These are phyloP conservation scores for Diaporthe citrichinensis DNA, from an alignment of 2,329 filamentous ascomycete species.

Conservation along the genomic window DNA sequence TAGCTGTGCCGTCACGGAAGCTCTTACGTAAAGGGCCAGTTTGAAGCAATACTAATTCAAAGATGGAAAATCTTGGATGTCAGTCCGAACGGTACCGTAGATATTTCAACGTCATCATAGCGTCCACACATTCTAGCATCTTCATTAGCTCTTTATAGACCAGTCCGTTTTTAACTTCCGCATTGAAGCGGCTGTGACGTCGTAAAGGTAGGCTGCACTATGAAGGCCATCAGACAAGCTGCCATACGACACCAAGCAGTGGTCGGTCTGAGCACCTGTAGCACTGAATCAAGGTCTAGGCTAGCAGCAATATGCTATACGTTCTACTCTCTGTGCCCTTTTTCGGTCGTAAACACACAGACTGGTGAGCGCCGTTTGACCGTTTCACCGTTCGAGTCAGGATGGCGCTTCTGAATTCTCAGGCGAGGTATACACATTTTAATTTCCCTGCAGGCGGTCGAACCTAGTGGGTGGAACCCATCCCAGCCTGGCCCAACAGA, in stretches of 20 bases:
- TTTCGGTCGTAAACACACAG: neutral
- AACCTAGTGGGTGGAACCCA: neutral
- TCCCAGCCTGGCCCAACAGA: neutral
- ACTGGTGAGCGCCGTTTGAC: constrained; percentile 13
- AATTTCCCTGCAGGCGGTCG: neutral
- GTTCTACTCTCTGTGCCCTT: neutral
- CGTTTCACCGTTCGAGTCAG: constrained; percentile 5
- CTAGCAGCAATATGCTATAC: neutral
- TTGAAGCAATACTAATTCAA: too few relatives aligned
- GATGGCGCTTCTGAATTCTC: neutral
- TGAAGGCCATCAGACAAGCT: neutral
- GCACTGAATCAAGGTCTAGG: neutral
- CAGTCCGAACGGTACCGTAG: neutral
- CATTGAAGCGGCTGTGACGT: neutral
- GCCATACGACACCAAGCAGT: too few relatives aligned
- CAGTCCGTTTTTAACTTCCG: neutral
- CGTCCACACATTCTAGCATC: neutral
- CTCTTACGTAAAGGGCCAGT: too few relatives aligned
- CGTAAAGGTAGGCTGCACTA: neutral
- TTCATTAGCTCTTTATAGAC: too few relatives aligned
- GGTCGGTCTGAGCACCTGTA: neutral
- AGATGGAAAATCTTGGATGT: neutral
- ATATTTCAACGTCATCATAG: neutral
- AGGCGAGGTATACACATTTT: too few relatives aligned
- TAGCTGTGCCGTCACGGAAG: too few relatives aligned